Percentiles rank a stretch among this genome's conserved stretches.
Evolutionary conservation across 2,329 filamentous ascomycete genomes (phyloP).

Genomic region (Calonectria montana): DNA sequence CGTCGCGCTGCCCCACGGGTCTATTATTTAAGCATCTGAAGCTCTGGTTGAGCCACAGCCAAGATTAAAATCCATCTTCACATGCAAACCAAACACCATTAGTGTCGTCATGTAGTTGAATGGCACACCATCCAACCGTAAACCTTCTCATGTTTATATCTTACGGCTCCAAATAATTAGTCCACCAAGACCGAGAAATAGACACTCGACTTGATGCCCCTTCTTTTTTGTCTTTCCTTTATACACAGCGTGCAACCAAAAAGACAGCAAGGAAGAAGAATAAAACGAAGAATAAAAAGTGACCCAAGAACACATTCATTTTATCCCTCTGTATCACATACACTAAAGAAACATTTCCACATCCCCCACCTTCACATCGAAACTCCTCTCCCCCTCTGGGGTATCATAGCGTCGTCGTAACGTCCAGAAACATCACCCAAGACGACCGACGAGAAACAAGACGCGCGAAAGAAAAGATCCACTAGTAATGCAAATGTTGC

Average conservation of each 20-base stretch:
- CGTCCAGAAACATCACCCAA: conserved; percentile 22
- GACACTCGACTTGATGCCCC: neutral
- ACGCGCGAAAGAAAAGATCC: conserved; percentile 33
- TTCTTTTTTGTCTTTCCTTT: neutral
- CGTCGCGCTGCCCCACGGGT: neutral
- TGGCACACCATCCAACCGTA: neutral
- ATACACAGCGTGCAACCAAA: neutral
- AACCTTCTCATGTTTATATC: neutral
- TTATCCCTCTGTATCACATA: conserved; percentile 13
- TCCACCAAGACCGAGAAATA: neutral
- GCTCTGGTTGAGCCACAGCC: neutral
- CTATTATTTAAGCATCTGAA: neutral
- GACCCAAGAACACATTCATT: conserved; percentile 5
- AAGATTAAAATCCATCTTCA: neutral
- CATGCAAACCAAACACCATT: neutral
- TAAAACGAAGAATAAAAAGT: neutral
- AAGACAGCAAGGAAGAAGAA: neutral
- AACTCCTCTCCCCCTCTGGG: conserved; percentile 20
- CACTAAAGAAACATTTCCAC: conserved; percentile 13
- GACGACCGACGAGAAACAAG: conserved; percentile 22
- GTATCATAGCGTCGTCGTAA: conserved; percentile 28
- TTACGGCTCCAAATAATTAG: neutral
- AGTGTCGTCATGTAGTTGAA: neutral
- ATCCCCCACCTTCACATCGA: conserved; percentile 2
- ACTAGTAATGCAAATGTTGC: conserved; percentile 38